phyloP scores from a whole-genome alignment of 106 monocot genomes.

The Dioscorea dumetorum region DNA sequence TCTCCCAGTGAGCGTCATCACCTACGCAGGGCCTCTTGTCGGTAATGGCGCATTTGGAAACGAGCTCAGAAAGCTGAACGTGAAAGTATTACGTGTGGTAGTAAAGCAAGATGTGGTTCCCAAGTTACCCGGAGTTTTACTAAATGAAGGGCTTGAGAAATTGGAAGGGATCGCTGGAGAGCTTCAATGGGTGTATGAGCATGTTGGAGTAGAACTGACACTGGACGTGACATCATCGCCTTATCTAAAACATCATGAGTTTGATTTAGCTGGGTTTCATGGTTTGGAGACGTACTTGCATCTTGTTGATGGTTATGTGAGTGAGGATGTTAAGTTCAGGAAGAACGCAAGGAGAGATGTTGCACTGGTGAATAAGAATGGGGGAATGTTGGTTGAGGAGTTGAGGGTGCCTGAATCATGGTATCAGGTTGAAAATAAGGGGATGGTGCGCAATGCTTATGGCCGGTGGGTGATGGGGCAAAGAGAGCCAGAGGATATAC shows the following conservation, averaged over 20 bases:
- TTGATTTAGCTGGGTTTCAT: conserved; percentile 46
- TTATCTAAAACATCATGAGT: conserved; percentile 28
- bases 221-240: conserved; percentile 38
- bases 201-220: conserved; percentile 41
- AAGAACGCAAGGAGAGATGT: conserved; percentile 37
- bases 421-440: conserved; percentile 38
- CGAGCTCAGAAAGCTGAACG: conserved; percentile 20
- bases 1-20: conserved; percentile 37
- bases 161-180: conserved; percentile 12
- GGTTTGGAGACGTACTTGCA: conserved; percentile 68
- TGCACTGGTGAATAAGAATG: conserved; percentile 62
- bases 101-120: conserved; percentile 63
- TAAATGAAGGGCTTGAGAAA: conserved; percentile 41
- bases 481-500: conserved; percentile 39
- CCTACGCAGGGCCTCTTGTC: conserved; percentile 63
- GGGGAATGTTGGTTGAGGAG: conserved; percentile 44
- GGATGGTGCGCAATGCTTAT: conserved; percentile 26
- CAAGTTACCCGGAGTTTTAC: conserved; percentile 47
- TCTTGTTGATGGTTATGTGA: conserved; percentile 42
- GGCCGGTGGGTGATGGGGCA: conserved; percentile 36
- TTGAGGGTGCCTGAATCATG: conserved; percentile 45
- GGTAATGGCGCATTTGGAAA: conserved; percentile 52
- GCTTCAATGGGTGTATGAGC: conserved; percentile 42
- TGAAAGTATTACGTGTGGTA: conserved; percentile 46
- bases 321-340: conserved; percentile 24